A percentile compares a stretch with the other conserved stretches of the same genome.
Evolutionary conservation across 306 rosid genomes (phyloP).

Genomic region (Sesbania bispinosa): DNA sequence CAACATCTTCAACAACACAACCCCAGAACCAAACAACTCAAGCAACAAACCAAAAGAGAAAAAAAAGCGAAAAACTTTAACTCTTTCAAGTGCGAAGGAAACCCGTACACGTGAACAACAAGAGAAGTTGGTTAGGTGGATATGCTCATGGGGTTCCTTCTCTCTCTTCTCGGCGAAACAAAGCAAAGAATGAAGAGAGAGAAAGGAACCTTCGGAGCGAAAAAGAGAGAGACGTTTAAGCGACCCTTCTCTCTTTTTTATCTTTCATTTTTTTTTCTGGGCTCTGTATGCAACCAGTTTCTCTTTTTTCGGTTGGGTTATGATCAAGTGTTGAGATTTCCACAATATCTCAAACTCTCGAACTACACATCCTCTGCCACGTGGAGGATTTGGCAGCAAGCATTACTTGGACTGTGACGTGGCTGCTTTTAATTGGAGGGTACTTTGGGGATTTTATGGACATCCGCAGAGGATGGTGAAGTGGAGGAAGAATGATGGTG

Average conservation of each 20-base stretch:
- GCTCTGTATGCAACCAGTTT: background rate
- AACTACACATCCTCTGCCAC: background rate
- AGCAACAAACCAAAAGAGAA: background rate
- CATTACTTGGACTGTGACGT: background rate
- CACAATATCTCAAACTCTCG: background rate
- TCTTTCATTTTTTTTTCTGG: background rate
- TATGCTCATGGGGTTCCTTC: conserved; percentile 21
- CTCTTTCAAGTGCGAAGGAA: conserved; percentile 10
- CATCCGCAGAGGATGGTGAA: background rate
- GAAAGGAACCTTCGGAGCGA: conserved; percentile 22
- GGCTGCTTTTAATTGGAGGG: background rate
- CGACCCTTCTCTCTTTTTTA: conserved; percentile 28
- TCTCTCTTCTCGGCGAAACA: conserved; percentile 29
- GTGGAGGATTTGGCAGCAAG: no score
- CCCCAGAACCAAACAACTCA: background rate
- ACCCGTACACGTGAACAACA: conserved; percentile 18
- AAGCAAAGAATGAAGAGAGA: conserved; percentile 44
- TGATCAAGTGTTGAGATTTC: background rate
- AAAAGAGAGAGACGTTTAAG: conserved; percentile 39
- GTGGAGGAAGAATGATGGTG: background rate
- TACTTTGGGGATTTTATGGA: background rate
- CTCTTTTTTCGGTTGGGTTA: conserved; percentile 16
- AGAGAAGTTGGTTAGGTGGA: background rate
- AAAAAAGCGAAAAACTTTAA: background rate
- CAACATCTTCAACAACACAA: conserved; percentile 51